A percentile compares a stretch with the other conserved stretches of the same genome.
phyloP scores from a whole-genome alignment of 345 rosid species.

The Boechera stricta region DNA sequence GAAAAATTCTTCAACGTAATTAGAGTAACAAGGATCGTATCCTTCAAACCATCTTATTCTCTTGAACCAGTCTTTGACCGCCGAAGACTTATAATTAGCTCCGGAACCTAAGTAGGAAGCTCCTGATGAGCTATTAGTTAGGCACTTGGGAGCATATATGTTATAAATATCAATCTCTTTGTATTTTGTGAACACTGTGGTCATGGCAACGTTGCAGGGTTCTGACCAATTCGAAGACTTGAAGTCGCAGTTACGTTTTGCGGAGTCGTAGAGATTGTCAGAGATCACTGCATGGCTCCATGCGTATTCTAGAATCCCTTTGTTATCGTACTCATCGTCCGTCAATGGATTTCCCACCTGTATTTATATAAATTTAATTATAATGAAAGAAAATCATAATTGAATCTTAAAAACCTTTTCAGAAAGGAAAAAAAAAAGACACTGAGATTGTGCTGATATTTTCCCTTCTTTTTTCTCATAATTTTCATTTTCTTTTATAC shows the following conservation, averaged over 20 bases:
- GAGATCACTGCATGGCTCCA: conserved; percentile 75
- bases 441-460: neutral
- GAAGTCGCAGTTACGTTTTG: conserved; percentile 58
- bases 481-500: neutral
- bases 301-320: conserved; percentile 63
- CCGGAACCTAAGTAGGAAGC: conserved; percentile 20
- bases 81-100: conserved; percentile 26
- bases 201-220: conserved; percentile 51
- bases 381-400: neutral
- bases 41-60: conserved; percentile 57
- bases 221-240: conserved; percentile 49
- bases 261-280: conserved; percentile 48
- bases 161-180: conserved; percentile 66
- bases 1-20: conserved; percentile 52
- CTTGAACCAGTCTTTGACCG: conserved; percentile 40
- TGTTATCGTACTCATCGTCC: conserved; percentile 52
- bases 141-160: conserved; percentile 63
- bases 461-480: neutral
- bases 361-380: neutral
- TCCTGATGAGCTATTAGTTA: conserved; percentile 39
- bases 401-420: neutral
- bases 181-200: conserved; percentile 44
- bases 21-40: conserved; percentile 61
- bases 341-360: conserved; percentile 69
- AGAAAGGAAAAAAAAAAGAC: neutral